A percentile compares a stretch with the other conserved stretches of the same genome.
Conservation (phyloP, 768 basidiomycete species). For the Serpula lacrymans region DNA sequence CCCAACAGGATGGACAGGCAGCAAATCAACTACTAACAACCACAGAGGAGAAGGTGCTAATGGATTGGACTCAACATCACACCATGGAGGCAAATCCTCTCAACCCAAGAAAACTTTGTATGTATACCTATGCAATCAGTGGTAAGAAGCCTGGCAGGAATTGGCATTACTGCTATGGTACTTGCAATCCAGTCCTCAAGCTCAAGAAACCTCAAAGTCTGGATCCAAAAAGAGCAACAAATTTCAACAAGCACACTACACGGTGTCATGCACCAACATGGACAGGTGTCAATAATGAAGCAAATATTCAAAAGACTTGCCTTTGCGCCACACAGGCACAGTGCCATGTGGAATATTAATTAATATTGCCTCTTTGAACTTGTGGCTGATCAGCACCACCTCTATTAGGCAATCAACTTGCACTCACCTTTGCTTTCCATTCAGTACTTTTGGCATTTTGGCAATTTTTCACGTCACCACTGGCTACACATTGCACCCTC, state of each 20-base stretch:
- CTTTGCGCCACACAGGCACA: too few relatives aligned
- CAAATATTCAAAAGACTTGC: too few relatives aligned
- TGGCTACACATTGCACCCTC: too few relatives aligned
- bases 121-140: not conserved
- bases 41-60: constrained; percentile 2
- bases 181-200: not conserved
- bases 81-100: constrained; percentile 1
- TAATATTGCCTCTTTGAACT: too few relatives aligned
- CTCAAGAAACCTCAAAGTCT: not conserved
- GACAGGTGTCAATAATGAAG: too few relatives aligned
- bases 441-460: too few relatives aligned
- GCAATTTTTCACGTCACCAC: too few relatives aligned
- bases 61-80: not conserved
- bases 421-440: too few relatives aligned
- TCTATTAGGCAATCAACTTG: too few relatives aligned
- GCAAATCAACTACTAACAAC: not conserved
- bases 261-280: too few relatives aligned
- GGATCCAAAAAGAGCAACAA: constrained; percentile 6
- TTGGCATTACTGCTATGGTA: not conserved
- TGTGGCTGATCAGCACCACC: too few relatives aligned
- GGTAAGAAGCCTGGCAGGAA: not conserved
- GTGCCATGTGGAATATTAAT: too few relatives aligned
- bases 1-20: not conserved
- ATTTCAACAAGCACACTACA: constrained; percentile 9
- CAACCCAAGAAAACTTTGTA: constrained; percentile 1